Evolutionary conservation across 2,329 filamentous ascomycete species (phyloP), one percentile per base, ranked within the genome.

Genomic region (Monosporascus sp.): DNA sequence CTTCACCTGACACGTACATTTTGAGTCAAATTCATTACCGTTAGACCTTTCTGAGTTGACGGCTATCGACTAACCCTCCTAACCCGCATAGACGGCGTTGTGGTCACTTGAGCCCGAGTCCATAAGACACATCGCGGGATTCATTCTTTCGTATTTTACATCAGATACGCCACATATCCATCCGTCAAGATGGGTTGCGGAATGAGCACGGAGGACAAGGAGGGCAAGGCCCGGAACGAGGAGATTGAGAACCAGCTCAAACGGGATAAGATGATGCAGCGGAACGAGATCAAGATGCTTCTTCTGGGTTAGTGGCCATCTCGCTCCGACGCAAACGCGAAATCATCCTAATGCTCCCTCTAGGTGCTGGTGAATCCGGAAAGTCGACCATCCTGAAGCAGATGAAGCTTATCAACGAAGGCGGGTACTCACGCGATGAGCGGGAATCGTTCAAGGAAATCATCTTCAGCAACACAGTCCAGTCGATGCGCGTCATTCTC

Each of bases 211-310:
- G 94, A 97, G 81, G 94, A 97, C 79, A 97, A 97, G 88, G 94
- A 97, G 91, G 93, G 94, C 78, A 97, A 97, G 89, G 90, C 91
- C 81, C 88, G 94, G 66, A 97, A 99, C 73, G 94, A 99, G 83
- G 93, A 97, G 85, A 99, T 99, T 70, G 94, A 99, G 78, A 97
- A 97, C 74, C 93, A 97, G 81, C 81, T 97, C 71, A 97, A 97
- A 84, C 84, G 90, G 73, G 94, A 99, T 72, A 95, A 96, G 78
- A 89, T 97, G 89, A 88, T 96, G 81, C 92, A 97, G 79, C 88
- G 93, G 68, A 99, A 99, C 66, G 94, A 99, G 78, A 99, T 99
- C 80, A 99, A 99, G 84, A 97, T 99, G 94, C 81, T 99, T 66
- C 83, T 99, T 68, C 86, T 99, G 68, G 94, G 94, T 97, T 83